These are phyloP conservation scores for Peterozyma xylosa DNA, from an alignment of 805 yeast species.

Conservation along the genomic window DNA sequence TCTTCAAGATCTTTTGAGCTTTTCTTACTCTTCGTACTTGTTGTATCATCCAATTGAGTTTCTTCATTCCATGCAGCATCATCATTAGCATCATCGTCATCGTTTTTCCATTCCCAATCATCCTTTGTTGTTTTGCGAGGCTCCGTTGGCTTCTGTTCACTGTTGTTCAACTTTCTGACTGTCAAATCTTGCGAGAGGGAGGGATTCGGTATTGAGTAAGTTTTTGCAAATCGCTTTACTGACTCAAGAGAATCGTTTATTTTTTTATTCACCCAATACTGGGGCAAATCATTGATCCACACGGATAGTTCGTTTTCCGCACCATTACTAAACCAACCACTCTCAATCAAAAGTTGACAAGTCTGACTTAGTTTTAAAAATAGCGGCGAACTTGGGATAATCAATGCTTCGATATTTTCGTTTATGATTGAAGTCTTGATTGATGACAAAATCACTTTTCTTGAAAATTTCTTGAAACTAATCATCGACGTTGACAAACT, in stretches of 20 bases:
- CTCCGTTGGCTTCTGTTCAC: too few species aligned
- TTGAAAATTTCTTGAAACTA: not conserved
- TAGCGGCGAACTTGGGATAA: not conserved
- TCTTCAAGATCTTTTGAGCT: conserved; percentile 1
- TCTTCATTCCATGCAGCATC: not conserved
- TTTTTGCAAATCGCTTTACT: not conserved
- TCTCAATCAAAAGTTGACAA: not conserved
- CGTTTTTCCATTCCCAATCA: conserved; percentile 6
- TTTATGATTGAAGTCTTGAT: conserved; percentile 5
- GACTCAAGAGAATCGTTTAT: conserved; percentile 3
- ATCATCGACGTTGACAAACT: too few species aligned
- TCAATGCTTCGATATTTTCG: conserved; percentile 5
- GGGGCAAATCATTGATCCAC: conserved; percentile 6
- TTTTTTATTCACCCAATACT: conserved; percentile 8
- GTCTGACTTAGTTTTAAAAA: too few species aligned
- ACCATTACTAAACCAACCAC: conserved; percentile 4
- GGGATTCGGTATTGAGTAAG: not conserved
- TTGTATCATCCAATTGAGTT: not conserved
- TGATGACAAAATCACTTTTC: conserved; percentile 6
- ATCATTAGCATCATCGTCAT: conserved; percentile 8
- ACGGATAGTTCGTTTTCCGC: conserved; percentile 1
- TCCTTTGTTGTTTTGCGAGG: not conserved
- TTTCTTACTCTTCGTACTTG: not conserved
- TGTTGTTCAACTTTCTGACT: too few species aligned
- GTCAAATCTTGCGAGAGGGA: not conserved